Evolutionary conservation across 106 monocot species (phyloP).

Genomic region (Dendrobium officinale): DNA sequence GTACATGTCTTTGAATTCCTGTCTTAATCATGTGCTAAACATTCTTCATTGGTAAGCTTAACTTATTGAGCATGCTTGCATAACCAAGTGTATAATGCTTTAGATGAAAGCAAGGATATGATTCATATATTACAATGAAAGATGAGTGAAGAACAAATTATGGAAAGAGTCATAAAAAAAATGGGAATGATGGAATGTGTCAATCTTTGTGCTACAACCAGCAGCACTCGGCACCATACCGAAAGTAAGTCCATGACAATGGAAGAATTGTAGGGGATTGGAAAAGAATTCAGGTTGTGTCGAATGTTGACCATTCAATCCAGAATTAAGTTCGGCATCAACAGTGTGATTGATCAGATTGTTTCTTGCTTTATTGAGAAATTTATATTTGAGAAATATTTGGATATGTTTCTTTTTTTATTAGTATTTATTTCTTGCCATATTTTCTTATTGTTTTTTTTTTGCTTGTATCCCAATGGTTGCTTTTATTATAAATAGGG

Average conservation of each 20-base stretch:
- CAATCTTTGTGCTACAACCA: background rate
- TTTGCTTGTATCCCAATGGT: background rate
- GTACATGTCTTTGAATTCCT: background rate
- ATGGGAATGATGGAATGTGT: background rate
- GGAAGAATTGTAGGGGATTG: background rate
- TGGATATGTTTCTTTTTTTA: background rate
- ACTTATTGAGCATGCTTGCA: background rate
- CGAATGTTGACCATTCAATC: too few relatives aligned
- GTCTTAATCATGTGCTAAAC: background rate
- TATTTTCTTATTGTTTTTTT: background rate
- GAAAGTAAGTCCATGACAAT: background rate
- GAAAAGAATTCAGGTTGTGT: background rate
- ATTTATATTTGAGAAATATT: background rate
- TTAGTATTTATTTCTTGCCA: background rate
- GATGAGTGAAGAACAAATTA: background rate
- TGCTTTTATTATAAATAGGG: background rate
- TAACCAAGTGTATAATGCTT: background rate
- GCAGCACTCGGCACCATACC: background rate
- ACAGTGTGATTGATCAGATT: background rate
- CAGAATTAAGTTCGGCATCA: background rate
- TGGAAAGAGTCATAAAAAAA: background rate
- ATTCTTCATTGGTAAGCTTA: background rate
- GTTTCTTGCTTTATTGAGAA: background rate
- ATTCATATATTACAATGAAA: background rate
- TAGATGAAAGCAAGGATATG: background rate